Conservation (phyloP, 768 basidiomycete genomes). For the Mycena sanguinolenta region DNA sequence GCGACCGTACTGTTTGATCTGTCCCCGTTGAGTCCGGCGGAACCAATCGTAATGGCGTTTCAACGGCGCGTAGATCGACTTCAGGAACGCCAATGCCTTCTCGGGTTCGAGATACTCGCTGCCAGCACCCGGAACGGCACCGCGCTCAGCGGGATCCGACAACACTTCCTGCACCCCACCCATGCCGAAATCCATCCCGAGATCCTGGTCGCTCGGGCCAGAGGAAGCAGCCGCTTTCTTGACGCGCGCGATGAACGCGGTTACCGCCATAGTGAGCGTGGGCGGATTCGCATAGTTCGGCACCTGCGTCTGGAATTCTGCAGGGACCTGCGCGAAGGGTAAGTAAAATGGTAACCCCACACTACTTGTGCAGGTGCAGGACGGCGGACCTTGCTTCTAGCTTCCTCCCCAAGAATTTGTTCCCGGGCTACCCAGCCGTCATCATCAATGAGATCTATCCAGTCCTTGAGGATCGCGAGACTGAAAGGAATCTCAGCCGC, state of each 20-base stretch:
- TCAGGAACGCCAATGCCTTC: slow-evolving; percentile 76
- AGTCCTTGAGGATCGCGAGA: slow-evolving; percentile 89
- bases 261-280: slow-evolving; percentile 93
- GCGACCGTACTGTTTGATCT: slow-evolving; percentile 91
- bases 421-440: slow-evolving; percentile 97
- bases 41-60: slow-evolving; percentile 98
- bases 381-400: slow-evolving; percentile 82
- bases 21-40: slow-evolving; percentile 92
- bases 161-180: slow-evolving; percentile 68
- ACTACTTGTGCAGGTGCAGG: slow-evolving; percentile 1
- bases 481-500: slow-evolving; percentile 51
- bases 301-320: slow-evolving; percentile 93
- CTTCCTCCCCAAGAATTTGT: slow-evolving; percentile 97
- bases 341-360: slow-evolving; percentile 4
- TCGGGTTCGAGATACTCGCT: slow-evolving; percentile 68
- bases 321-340: slow-evolving; percentile 71
- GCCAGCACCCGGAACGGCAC: slow-evolving; percentile 52
- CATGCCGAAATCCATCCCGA: slow-evolving; percentile 74
- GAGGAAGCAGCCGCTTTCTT: slow-evolving; percentile 50
- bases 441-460: slow-evolving; percentile 92
- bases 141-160: slow-evolving; percentile 34
- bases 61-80: slow-evolving; percentile 84
- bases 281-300: slow-evolving; percentile 96
- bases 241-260: slow-evolving; percentile 87
- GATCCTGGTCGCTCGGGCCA: slow-evolving; percentile 69